These are phyloP conservation scores for Aureobasidium subglaciale DNA, from an alignment of 2,329 filamentous ascomycete genomes.

Conservation along the genomic window DNA sequence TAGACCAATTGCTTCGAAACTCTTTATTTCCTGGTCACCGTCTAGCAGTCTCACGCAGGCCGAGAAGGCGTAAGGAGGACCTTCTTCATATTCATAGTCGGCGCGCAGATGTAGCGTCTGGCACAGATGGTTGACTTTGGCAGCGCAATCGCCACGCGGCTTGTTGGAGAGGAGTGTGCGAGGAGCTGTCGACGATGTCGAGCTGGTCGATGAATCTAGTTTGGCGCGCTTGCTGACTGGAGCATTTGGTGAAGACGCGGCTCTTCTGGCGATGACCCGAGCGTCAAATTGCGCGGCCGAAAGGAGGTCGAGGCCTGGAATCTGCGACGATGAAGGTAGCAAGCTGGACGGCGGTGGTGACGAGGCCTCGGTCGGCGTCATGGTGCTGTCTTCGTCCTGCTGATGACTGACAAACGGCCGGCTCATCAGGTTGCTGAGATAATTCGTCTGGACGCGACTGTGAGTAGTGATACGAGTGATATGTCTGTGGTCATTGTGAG, in stretches of 20 bases:
- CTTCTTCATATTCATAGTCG: slow-evolving; percentile 9
- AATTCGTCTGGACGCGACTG: background rate
- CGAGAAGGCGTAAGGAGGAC: background rate
- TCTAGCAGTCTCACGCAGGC: background rate
- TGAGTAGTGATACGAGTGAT: background rate
- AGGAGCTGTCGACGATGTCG: background rate
- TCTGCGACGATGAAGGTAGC: background rate
- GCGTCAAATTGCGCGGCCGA: background rate
- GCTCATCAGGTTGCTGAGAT: background rate
- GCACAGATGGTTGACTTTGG: slow-evolving; percentile 5
- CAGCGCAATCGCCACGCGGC: slow-evolving; percentile 1
- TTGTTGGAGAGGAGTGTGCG: slow-evolving; percentile 2
- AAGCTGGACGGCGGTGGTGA: background rate
- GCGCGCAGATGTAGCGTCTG: background rate
- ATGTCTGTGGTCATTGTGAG: background rate
- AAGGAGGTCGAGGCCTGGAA: slow-evolving; percentile 4
- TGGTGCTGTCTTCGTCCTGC: background rate
- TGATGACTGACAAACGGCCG: background rate
- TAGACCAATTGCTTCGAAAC: background rate
- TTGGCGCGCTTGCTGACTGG: background rate
- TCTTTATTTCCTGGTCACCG: slow-evolving; percentile 1
- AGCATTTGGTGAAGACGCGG: background rate
- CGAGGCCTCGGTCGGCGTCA: background rate
- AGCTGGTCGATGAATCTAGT: background rate
- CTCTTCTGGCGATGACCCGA: background rate